Percentiles rank a stretch among this genome's conserved stretches.
Conservation (phyloP, 2,329 filamentous ascomycete species). For the Claviceps sp. region DNA sequence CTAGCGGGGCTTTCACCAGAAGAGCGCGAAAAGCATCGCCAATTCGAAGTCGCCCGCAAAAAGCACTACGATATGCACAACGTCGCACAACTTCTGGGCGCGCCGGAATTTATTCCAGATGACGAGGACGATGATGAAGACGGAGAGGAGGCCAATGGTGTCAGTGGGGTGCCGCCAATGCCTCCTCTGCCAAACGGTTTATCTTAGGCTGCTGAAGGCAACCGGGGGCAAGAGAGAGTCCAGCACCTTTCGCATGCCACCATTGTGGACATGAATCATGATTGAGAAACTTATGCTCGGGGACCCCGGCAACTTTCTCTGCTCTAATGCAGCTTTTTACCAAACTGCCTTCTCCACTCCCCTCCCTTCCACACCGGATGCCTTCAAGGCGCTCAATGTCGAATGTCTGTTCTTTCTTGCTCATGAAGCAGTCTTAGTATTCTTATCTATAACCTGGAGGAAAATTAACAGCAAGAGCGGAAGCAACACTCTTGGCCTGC, state of each 20-base stretch:
- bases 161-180: conserved; percentile 22
- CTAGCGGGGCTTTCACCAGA: conserved; percentile 47
- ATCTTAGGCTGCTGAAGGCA: conserved; percentile 12
- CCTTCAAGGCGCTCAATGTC: not conserved
- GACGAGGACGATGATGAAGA: conserved; percentile 46
- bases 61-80: conserved; percentile 98
- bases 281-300: too few species aligned
- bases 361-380: too few species aligned
- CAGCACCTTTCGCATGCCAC: not conserved
- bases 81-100: conserved; percentile 75
- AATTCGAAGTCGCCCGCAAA: conserved; percentile 85
- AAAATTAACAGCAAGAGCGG: not conserved
- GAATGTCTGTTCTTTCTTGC: not conserved
- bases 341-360: too few species aligned
- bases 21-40: conserved; percentile 78
- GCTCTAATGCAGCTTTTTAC: too few species aligned
- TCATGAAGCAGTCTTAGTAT: not conserved
- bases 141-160: conserved; percentile 20
- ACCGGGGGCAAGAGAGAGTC: not conserved
- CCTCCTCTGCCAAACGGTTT: conserved; percentile 32
- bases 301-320: too few species aligned
- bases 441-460: not conserved
- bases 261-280: not conserved
- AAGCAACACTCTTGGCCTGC: not conserved
- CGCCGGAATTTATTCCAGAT: conserved; percentile 52